phyloP scores from a whole-genome alignment of 495 filamentous ascomycete genomes.

The Penicillium manginii region DNA sequence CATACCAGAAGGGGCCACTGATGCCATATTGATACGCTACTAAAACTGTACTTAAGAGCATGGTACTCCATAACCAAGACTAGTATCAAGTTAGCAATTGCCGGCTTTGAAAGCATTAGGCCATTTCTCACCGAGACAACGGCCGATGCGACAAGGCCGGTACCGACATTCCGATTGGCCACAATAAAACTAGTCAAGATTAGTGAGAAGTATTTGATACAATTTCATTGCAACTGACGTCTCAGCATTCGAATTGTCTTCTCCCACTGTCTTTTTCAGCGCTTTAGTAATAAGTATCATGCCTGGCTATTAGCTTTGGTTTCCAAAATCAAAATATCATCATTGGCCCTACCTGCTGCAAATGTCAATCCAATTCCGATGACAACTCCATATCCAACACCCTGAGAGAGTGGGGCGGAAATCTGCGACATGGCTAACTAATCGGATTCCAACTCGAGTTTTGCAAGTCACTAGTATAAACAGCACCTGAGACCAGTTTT shows the following conservation, averaged over 20 bases:
- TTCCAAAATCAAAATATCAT: not conserved
- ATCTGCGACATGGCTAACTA: not conserved
- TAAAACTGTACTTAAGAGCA: constrained; percentile 69
- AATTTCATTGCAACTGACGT: constrained; percentile 66
- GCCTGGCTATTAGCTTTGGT: constrained; percentile 40
- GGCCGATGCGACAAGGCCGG: constrained; percentile 88
- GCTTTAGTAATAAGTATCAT: constrained; percentile 84
- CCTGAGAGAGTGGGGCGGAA: constrained; percentile 61
- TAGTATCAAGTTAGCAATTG: constrained; percentile 46
- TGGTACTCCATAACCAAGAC: constrained; percentile 81
- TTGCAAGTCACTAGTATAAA: not conserved
- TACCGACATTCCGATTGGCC: not conserved
- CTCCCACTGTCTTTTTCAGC: constrained; percentile 58
- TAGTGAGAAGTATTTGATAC: not conserved
- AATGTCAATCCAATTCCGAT: constrained; percentile 76
- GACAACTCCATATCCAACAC: constrained; percentile 83
- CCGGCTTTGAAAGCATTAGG: not conserved
- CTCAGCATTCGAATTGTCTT: constrained; percentile 72
- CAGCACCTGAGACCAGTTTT: no score
- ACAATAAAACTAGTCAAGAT: not conserved
- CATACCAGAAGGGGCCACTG: constrained; percentile 92
- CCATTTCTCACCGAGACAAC: constrained; percentile 57
- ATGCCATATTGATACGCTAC: constrained; percentile 93
- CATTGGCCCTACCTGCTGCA: constrained; percentile 38
- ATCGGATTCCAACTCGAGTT: not conserved